These are phyloP conservation scores for Rubia tinctorum DNA, from an alignment of 305 asterid species.

Conservation along the genomic window DNA sequence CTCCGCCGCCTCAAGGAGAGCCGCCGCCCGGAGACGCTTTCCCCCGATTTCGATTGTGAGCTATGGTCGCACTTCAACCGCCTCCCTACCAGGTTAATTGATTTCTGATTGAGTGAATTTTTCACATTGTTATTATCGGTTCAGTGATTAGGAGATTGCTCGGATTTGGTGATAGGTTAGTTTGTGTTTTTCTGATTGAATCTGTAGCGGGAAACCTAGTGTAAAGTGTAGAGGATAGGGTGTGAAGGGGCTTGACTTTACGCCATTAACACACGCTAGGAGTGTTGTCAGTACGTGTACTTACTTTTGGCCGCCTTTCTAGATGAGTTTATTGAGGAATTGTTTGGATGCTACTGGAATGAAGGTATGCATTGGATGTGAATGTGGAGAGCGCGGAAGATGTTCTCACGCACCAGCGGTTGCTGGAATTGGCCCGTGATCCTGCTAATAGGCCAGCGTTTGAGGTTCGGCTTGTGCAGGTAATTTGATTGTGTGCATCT, in stretches of 20 bases:
- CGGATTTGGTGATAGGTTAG: not conserved
- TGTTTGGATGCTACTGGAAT: conserved; percentile 21
- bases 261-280: too few relatives aligned
- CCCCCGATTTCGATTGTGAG: conserved; percentile 69
- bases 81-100: conserved; percentile 64
- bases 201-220: not conserved
- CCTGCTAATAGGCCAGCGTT: conserved; percentile 86
- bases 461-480: conserved; percentile 97
- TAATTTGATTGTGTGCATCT: conserved; percentile 24
- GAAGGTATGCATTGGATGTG: conserved; percentile 95
- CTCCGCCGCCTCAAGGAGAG: conserved; percentile 77
- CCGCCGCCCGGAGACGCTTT: conserved; percentile 54
- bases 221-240: not conserved
- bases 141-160: not conserved
- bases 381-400: conserved; percentile 91
- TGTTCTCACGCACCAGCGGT: conserved; percentile 80
- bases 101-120: not conserved
- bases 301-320: not conserved
- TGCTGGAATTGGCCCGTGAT: conserved; percentile 81
- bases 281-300: not conserved
- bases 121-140: not conserved
- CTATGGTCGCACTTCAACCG: conserved; percentile 96
- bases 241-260: too few relatives aligned
- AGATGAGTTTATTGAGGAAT: conserved; percentile 21
- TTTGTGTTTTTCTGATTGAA: not conserved